Percentiles rank a stretch among this genome's conserved stretches.
Evolutionary conservation across 2,329 filamentous ascomycete genomes (phyloP).

Genomic region (Colletotrichum noveboracense): DNA sequence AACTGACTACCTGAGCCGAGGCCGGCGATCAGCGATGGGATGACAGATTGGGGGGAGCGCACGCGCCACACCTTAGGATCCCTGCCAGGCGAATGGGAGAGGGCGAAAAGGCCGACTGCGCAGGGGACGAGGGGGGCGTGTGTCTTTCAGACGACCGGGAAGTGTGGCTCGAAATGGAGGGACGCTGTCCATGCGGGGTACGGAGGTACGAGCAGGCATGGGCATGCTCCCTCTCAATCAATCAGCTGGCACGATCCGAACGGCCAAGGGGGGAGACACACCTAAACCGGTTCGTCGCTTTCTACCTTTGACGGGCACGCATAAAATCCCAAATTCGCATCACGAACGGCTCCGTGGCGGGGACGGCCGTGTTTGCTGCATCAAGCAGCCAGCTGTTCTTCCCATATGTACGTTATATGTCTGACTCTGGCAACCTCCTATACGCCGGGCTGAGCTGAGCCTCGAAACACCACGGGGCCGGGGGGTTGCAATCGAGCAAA

Average conservation of each 20-base stretch:
- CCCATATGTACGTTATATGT: not conserved
- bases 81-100: conserved; percentile 9
- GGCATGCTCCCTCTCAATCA: not conserved
- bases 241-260: conserved; percentile 3
- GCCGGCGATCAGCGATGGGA: conserved; percentile 22
- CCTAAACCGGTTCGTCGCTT: conserved; percentile 1
- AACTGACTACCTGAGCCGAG: conserved; percentile 17
- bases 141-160: not conserved
- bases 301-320: not conserved
- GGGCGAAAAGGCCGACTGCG: not conserved
- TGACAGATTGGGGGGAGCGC: conserved; percentile 11
- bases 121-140: not conserved
- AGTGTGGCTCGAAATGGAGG: not conserved
- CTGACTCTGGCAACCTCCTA: not conserved
- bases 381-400: not conserved
- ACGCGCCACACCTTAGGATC: conserved; percentile 13
- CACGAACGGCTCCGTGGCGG: not conserved
- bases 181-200: conserved; percentile 12
- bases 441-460: not conserved
- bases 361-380: not conserved
- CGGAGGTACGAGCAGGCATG: not conserved
- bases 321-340: conserved; percentile 3
- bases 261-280: not conserved
- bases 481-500: not conserved
- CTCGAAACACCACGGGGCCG: not conserved